Evolutionary conservation across 2,329 filamentous ascomycete genomes (phyloP).

Genomic region (Beauveria bassiana): DNA sequence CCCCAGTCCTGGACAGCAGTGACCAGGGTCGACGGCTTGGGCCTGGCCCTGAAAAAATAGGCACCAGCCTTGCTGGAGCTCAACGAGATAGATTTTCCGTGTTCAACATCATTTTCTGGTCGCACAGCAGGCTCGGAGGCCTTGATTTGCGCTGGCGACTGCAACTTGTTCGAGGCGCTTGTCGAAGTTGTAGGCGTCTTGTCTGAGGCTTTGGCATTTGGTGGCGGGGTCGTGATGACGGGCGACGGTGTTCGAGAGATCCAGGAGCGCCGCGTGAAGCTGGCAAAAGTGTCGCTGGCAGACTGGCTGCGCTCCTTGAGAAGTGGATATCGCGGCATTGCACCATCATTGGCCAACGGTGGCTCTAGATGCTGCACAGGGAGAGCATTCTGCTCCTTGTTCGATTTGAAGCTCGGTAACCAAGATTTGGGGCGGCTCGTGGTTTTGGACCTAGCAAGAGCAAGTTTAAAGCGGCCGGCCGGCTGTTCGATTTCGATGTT

Average conservation of each 20-base stretch:
- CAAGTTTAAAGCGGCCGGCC: background rate
- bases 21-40: slow-evolving; percentile 37
- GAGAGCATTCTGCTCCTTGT: slow-evolving; percentile 19
- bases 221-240: slow-evolving; percentile 22
- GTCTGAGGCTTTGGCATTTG: slow-evolving; percentile 17
- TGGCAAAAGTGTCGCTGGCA: slow-evolving; percentile 40
- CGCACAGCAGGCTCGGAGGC: background rate
- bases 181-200: slow-evolving; percentile 20
- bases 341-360: slow-evolving; percentile 18
- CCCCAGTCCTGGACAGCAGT: slow-evolving; percentile 29
- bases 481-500: slow-evolving; percentile 30
- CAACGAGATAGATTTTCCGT: slow-evolving; percentile 27
- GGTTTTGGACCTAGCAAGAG: slow-evolving; percentile 18
- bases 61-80: slow-evolving; percentile 36
- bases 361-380: slow-evolving; percentile 20
- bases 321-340: slow-evolving; percentile 17
- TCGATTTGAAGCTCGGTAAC: slow-evolving; percentile 40
- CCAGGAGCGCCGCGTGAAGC: slow-evolving; percentile 46
- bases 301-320: slow-evolving; percentile 29
- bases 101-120: slow-evolving; percentile 11
- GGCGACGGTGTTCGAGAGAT: slow-evolving; percentile 45
- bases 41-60: slow-evolving; percentile 43
- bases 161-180: slow-evolving; percentile 20
- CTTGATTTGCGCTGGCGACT: slow-evolving; percentile 10
- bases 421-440: slow-evolving; percentile 45